These are phyloP conservation scores for Chloromonas sp. DNA, from an alignment of 163 green algal species.

Conservation along the genomic window DNA sequence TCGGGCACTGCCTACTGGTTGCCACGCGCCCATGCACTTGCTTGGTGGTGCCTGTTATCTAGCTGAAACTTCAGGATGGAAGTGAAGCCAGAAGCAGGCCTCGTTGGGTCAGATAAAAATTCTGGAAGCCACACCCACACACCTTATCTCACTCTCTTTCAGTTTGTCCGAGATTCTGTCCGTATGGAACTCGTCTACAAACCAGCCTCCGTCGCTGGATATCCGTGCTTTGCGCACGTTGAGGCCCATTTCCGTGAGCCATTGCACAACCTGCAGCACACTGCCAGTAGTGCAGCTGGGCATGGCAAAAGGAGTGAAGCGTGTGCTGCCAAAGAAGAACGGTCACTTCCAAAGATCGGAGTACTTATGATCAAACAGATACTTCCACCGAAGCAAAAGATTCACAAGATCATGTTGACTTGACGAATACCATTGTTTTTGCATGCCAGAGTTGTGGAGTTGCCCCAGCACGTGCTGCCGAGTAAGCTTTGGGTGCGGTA, in stretches of 20 bases:
- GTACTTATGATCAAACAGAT: not conserved
- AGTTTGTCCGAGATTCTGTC: not conserved
- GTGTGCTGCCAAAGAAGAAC: not conserved
- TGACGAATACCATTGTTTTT: not conserved
- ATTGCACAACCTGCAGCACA: constrained; percentile 64
- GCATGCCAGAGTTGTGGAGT: too few relatives aligned
- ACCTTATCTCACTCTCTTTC: too few relatives aligned
- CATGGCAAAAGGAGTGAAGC: not conserved
- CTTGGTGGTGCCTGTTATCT: too few relatives aligned
- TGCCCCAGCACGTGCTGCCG: too few relatives aligned
- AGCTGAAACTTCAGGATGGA: too few relatives aligned
- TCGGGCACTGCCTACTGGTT: too few relatives aligned
- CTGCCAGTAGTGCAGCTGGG: not conserved
- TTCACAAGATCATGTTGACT: not conserved
- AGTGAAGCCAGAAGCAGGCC: too few relatives aligned
- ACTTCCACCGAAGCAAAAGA: not conserved
- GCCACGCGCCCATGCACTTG: too few relatives aligned
- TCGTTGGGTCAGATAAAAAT: too few relatives aligned
- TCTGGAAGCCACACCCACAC: too few relatives aligned
- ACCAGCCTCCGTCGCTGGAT: constrained; percentile 87
- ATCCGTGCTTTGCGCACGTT: constrained; percentile 77
- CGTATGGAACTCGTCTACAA: constrained; percentile 61
- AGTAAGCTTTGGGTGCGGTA: too few relatives aligned
- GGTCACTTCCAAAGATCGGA: not conserved
- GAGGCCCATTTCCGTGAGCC: constrained; percentile 85